phyloP scores from a whole-genome alignment of 164 flowering plant genomes.

The Piper betle region DNA sequence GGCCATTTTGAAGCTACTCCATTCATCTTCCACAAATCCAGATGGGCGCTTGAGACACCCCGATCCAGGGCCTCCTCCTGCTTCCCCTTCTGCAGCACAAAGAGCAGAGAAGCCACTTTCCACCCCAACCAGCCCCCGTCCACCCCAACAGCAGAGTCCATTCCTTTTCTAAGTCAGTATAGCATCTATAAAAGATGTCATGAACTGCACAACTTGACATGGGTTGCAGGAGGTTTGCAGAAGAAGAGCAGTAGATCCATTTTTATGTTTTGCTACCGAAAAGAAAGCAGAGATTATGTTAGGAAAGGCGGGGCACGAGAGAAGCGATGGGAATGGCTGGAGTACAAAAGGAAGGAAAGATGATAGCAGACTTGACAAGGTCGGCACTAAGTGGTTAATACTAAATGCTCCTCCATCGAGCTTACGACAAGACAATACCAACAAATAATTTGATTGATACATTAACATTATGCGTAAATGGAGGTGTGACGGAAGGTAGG shows the following conservation, averaged over 20 bases:
- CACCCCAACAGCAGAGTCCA: constrained; percentile 51
- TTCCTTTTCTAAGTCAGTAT: constrained; percentile 5
- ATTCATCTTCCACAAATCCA: constrained; percentile 35
- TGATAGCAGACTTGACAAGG: background rate
- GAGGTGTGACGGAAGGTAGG: background rate
- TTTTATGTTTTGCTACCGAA: background rate
- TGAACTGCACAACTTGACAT: background rate
- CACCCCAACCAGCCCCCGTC: constrained; percentile 35
- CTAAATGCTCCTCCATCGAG: constrained; percentile 3
- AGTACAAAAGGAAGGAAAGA: background rate
- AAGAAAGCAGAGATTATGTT: background rate
- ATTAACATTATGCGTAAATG: no score
- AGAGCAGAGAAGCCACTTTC: constrained; percentile 17
- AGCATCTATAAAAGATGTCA: background rate
- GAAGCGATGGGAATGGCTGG: background rate
- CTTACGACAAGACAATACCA: constrained; percentile 1
- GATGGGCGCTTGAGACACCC: constrained; percentile 29
- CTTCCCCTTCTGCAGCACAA: constrained; percentile 29
- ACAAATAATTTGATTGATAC: constrained; percentile 2
- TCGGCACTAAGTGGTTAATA: background rate
- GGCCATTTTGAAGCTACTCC: constrained; percentile 43
- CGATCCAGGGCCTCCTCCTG: constrained; percentile 44
- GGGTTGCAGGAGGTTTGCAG: background rate
- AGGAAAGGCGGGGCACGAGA: background rate
- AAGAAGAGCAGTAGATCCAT: background rate